phyloP scores from a whole-genome alignment of 129 eudicot genomes.

The carrot (Daucus carota) region DH1_v3.0 NC_030381.2:20812001-20812500 shows the following conservation, averaged over 20 bases:
- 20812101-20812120: slow-evolving; percentile 14
- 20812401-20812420: too few species aligned
- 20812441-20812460: too few species aligned
- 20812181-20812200: slow-evolving; percentile 19
- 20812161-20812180: slow-evolving; percentile 14
- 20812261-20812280: background rate
- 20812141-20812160: slow-evolving; percentile 11
- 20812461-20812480: too few species aligned
- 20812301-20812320: background rate
- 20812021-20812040: background rate
- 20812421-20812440: too few species aligned
- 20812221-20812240: background rate
- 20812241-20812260: background rate
- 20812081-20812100: slow-evolving; percentile 15
- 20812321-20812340: too few species aligned
- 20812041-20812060: background rate
- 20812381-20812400: too few species aligned
- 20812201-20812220: background rate
- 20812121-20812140: background rate
- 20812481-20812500: too few species aligned
- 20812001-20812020: background rate
- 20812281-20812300: background rate
- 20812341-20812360: too few species aligned
- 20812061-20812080: background rate
- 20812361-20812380: too few species aligned